These are phyloP conservation scores for carrot (Daucus carota) DNA, from an alignment of 129 eudicot genomes.

Conservation along the genomic window DNA sequence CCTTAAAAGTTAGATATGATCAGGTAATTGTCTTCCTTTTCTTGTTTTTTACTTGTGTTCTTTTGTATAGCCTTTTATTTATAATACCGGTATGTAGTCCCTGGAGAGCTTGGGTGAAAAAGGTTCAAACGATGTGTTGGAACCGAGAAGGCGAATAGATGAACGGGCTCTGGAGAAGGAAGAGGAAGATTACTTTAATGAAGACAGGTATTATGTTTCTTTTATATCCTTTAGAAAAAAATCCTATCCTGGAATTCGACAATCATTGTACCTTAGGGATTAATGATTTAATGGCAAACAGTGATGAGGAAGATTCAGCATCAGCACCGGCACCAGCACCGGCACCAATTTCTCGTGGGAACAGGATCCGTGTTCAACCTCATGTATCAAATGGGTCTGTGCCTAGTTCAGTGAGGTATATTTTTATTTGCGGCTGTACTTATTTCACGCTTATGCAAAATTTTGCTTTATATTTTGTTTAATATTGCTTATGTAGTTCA, in stretches of 20 bases:
- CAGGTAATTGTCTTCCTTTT: conserved; percentile 45
- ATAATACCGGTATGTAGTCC: conserved; percentile 32
- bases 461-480: background rate
- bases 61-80: background rate
- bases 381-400: conserved; percentile 50
- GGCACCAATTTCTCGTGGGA: conserved; percentile 38
- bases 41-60: background rate
- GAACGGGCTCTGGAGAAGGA: conserved; percentile 95
- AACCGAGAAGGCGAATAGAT: conserved; percentile 66
- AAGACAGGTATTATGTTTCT: conserved; percentile 54
- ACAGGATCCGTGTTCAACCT: conserved; percentile 45
- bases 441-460: background rate
- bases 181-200: conserved; percentile 96
- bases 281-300: conserved; percentile 18
- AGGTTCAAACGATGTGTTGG: conserved; percentile 27
- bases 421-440: background rate
- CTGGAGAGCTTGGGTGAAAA: conserved; percentile 64
- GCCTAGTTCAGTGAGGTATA: conserved; percentile 56
- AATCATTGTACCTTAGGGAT: background rate
- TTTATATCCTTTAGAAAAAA: background rate
- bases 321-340: conserved; percentile 47
- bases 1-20: conserved; percentile 74
- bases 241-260: background rate
- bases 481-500: conserved; percentile 14
- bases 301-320: conserved; percentile 97